A percentile compares a stretch with the other conserved stretches of the same genome.
These are phyloP conservation scores for Ogataea methanolica DNA, from an alignment of 805 yeast species.

Conservation along the genomic window DNA sequence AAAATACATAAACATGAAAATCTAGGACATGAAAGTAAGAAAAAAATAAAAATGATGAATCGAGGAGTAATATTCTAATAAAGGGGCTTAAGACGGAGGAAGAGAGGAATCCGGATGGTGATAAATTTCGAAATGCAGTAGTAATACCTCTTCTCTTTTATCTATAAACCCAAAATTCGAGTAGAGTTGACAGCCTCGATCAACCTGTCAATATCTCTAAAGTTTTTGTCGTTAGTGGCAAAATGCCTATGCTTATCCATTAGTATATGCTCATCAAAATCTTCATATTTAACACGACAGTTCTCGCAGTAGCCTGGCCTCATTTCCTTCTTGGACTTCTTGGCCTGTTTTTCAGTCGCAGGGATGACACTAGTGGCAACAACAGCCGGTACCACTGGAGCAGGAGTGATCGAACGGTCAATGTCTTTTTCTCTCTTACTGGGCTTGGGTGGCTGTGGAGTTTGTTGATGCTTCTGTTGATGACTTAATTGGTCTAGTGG, in stretches of 20 bases:
- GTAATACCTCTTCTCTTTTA: too few relatives aligned
- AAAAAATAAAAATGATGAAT: too few relatives aligned
- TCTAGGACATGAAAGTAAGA: neutral
- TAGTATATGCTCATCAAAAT: constrained; percentile 68
- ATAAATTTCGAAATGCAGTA: too few relatives aligned
- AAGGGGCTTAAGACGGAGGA: too few relatives aligned
- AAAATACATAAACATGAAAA: neutral
- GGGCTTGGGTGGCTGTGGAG: constrained; percentile 1
- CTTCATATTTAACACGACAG: constrained; percentile 79
- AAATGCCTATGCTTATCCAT: constrained; percentile 71
- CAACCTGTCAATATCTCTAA: constrained; percentile 70
- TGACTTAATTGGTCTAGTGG: constrained; percentile 1
- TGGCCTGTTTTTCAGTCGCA: neutral
- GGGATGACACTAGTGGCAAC: neutral
- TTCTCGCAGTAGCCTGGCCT: constrained; percentile 88
- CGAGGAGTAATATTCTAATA: too few relatives aligned
- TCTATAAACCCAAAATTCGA: constrained; percentile 19
- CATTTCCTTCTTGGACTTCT: constrained; percentile 22
- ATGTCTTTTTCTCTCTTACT: neutral
- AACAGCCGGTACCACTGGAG: too few relatives aligned
- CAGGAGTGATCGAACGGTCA: neutral
- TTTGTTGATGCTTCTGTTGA: neutral
- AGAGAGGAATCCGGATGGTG: too few relatives aligned
- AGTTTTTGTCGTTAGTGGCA: constrained; percentile 68
- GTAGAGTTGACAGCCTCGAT: constrained; percentile 41